Base-by-base conservation (phyloP, 768 basidiomycete genomes). In the Rhodotorula sphaerocarpa region DNA sequence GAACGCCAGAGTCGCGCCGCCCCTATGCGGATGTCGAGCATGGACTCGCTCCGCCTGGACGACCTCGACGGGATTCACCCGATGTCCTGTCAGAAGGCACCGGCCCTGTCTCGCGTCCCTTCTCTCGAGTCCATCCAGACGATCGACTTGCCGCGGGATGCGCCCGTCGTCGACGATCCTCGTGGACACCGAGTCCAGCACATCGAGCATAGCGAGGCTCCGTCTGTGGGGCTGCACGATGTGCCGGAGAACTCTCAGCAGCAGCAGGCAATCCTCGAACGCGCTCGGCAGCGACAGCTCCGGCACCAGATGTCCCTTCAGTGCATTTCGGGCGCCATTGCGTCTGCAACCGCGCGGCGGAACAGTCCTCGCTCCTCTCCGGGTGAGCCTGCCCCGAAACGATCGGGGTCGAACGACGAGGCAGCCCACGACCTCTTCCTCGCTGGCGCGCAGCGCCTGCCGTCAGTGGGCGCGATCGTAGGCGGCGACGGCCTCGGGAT, bases 291-390 rank as follows among this genome's bases (percentile, higher is more conserved):
- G 18, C 63, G 70, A 0, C 66, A 66, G 55, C 41, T 73, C 0
- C 62, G 61, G 20, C 72, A 71, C 31, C 66, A 70, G 42, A 71
- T 70, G 63, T 71, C 70, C 16, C 63, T 73, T 15, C 63, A 73
- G 30, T 71, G 70, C 61, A 71, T 73, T 57, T 55, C 63, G 36
- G 46, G 62, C 20, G 72, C 71, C 15, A 71, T 73, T 39, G 71
- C 71, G 0, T 65, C 64, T 16, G 70, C 72, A 3, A 70, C 72
- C 0, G 65, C 69, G n/a, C 61, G 69, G 0, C 59, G 66, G 21
- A 9, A 20, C 25, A 50, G 31, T 9, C 30, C 16, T 9, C 7
- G 48, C 34, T n/a, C 48, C 6, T 20, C 14, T 30, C 31, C 10
- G 30, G 34, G 20, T n/a, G 31, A 34, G 48, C 33, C 58, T 4